Conservation (phyloP, 192 early-diverging fungal genomes). For the Coemansia nantahalensis region DNA sequence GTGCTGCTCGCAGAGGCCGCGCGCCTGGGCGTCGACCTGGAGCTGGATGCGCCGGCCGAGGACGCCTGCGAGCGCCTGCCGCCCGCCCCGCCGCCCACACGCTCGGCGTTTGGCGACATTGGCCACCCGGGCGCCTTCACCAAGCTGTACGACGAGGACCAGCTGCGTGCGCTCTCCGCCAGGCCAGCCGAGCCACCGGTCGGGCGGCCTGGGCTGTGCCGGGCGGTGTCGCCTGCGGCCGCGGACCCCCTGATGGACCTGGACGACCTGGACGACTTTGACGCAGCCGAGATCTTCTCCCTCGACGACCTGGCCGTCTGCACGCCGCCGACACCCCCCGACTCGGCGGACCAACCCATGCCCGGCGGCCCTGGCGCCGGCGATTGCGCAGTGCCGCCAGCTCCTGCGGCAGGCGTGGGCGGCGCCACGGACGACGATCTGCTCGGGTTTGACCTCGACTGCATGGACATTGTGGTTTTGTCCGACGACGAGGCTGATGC, state of each 20-base stretch:
- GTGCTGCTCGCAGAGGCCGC: slow-evolving; percentile 23
- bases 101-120: slow-evolving; percentile 36
- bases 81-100: neutral
- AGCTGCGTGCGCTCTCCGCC: neutral
- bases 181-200: no score
- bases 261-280: slow-evolving; percentile 11
- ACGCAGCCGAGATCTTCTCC: neutral
- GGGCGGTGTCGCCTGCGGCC: neutral
- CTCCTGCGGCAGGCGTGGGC: neutral
- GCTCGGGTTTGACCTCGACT: slow-evolving; percentile 23
- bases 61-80: neutral
- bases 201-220: neutral
- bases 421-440: slow-evolving; percentile 16
- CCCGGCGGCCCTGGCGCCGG: slow-evolving; percentile 1
- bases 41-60: slow-evolving; percentile 2
- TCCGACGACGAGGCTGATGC: slow-evolving; percentile 18
- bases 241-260: slow-evolving; percentile 1
- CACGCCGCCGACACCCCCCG: slow-evolving; percentile 24
- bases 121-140: slow-evolving; percentile 37
- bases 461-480: slow-evolving; percentile 25
- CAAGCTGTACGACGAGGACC: slow-evolving; percentile 37
- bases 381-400: neutral
- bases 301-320: slow-evolving; percentile 20
- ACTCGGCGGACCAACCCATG: slow-evolving; percentile 4
- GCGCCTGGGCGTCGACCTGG: slow-evolving; percentile 21